Evolutionary conservation across 2,329 filamentous ascomycete species (phyloP).

Genomic region (Didymellaceae sp.): DNA sequence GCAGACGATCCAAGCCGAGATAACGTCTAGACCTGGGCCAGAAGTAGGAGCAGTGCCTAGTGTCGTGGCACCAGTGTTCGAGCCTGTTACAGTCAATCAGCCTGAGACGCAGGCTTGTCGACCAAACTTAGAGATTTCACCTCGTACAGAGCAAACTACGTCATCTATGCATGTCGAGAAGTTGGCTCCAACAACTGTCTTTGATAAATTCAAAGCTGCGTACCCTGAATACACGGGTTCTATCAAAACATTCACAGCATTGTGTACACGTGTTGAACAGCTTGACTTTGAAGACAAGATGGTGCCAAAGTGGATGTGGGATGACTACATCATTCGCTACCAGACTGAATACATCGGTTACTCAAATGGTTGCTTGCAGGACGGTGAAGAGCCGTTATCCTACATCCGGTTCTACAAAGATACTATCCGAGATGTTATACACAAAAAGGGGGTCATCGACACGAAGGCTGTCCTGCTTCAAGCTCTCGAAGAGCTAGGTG

Average conservation of each 20-base stretch:
- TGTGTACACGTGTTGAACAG: slow-evolving; percentile 37
- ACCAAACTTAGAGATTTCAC: background rate
- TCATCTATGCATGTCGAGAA: background rate
- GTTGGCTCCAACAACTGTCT: slow-evolving; percentile 17
- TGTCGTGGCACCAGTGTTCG: too few species aligned
- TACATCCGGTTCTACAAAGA: slow-evolving; percentile 48
- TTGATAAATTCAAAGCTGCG: slow-evolving; percentile 36
- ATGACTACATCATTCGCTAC: slow-evolving; percentile 48
- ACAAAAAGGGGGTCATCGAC: slow-evolving; percentile 33
- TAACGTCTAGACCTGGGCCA: too few species aligned
- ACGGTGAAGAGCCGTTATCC: slow-evolving; percentile 31
- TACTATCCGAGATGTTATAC: slow-evolving; percentile 34
- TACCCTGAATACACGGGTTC: slow-evolving; percentile 48
- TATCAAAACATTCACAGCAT: slow-evolving; percentile 39
- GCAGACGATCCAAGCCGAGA: too few species aligned
- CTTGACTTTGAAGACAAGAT: slow-evolving; percentile 41
- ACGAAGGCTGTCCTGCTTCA: slow-evolving; percentile 23
- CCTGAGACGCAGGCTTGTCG: background rate
- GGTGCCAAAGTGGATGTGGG: slow-evolving; percentile 49
- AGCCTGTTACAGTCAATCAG: too few species aligned
- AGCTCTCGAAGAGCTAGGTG: slow-evolving; percentile 33
- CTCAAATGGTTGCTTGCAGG: slow-evolving; percentile 26
- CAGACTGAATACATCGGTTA: slow-evolving; percentile 43
- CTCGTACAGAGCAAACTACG: background rate
- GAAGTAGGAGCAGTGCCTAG: too few species aligned